These are phyloP conservation scores for Arabidopsis lyrata DNA, from an alignment of 441 rosid genomes.

Conservation along the genomic window DNA sequence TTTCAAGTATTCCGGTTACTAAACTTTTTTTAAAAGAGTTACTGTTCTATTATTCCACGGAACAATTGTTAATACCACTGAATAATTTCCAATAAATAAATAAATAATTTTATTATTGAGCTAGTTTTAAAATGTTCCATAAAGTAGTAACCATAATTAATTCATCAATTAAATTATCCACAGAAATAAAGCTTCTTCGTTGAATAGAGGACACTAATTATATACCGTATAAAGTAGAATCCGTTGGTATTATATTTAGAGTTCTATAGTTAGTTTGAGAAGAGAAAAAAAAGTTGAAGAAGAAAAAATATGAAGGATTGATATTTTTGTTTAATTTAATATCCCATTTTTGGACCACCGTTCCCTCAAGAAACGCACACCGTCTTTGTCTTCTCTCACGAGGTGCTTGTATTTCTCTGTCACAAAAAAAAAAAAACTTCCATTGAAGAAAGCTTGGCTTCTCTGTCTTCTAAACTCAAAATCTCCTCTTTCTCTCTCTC, in stretches of 20 bases:
- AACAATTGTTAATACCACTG: not conserved
- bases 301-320: conserved; percentile 1
- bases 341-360: conserved; percentile 32
- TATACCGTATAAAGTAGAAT: not conserved
- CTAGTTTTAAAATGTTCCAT: not conserved
- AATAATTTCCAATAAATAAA: not conserved
- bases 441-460: conserved; percentile 35
- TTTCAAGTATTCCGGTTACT: not conserved
- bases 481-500: not conserved
- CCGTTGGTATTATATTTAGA: not conserved
- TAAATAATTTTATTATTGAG: not conserved
- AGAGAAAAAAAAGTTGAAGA: not conserved
- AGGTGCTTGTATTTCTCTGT: conserved; percentile 37
- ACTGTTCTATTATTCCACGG: not conserved
- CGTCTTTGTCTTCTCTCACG: conserved; percentile 46
- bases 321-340: conserved; percentile 24
- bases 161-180: not conserved
- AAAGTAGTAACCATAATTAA: conserved; percentile 5
- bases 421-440: conserved; percentile 1
- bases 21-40: too few species aligned
- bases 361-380: conserved; percentile 36
- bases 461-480: conserved; percentile 33
- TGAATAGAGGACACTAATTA: not conserved
- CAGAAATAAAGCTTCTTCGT: not conserved
- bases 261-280: not conserved